Evolutionary conservation across 2,329 filamentous ascomycete species (phyloP), one percentile per base, ranked within the genome.

Genomic region (Diaporthe eres): DNA sequence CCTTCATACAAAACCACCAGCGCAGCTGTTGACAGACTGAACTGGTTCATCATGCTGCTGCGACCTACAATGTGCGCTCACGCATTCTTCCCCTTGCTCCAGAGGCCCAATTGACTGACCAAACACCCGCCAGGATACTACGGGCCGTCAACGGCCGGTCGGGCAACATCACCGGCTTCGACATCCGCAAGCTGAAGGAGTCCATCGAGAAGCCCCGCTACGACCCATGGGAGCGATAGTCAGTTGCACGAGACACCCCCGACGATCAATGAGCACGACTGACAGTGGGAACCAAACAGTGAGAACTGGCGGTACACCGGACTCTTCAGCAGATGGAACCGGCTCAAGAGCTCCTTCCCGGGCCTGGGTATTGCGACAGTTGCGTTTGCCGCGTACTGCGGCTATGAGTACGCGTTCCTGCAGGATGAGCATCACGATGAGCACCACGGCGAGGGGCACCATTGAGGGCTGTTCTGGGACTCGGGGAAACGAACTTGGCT

Each of bases 291-390:
- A 77, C 37, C n/a, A 78, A 83, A 78, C 84, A 99, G 97, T 83
- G 97, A 99, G 88, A 91, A 94, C 83, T 99, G 97, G 97, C 91
- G 97, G 86, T 98, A 98, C 89, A 92, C 90, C 49, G 97, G 96
- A 78, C 93, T 91, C 73, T 98, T 98, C 89, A 93, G 93, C 79
- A 92, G 96, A 81, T 94, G 89, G 87, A 98, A 98, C 87, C 94
- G 97, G 81, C 97, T 98, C 89, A 95, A 93, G 87, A 88, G 90
- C 81, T 89, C 92, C 78, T 95, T 99, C 84, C 97, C 97, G 51
- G 97, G 97, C 77, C 90, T 99, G 81, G 97, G 97, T 78, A 98
- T 96, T 80, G 97, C 95, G 44, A 94, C 94, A 7, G 96, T 97
- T 76, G 96, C 96, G 61, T 99, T 99, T 85, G 92, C 93, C 68